Conservation (phyloP, 441 rosid genomes). For the Syzygium syzygioides region DNA sequence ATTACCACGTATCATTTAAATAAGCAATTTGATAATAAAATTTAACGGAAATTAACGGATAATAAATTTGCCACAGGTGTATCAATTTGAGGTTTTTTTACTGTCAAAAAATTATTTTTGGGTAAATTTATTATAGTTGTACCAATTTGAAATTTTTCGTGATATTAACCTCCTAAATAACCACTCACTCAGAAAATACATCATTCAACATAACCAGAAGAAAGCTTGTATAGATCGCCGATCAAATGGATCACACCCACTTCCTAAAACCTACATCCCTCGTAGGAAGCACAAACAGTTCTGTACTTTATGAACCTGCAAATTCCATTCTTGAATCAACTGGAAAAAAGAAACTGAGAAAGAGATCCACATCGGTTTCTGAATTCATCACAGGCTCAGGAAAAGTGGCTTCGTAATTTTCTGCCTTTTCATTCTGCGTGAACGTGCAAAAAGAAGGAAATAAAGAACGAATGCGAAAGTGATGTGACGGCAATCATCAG, state of each 20-base stretch:
- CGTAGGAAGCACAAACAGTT: neutral
- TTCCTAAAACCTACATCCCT: neutral
- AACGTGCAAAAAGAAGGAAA: neutral
- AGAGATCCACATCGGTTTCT: neutral
- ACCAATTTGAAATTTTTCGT: too few species aligned
- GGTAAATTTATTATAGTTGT: too few species aligned
- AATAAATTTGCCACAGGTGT: too few species aligned
- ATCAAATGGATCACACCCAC: neutral
- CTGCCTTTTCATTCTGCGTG: fast-evolving
- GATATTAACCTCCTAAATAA: neutral
- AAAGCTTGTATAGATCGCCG: neutral
- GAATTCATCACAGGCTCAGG: neutral
- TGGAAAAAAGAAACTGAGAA: neutral
- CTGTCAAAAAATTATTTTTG: too few species aligned
- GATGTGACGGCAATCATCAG: neutral
- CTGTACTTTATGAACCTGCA: neutral
- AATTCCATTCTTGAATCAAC: neutral
- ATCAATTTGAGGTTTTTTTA: too few species aligned
- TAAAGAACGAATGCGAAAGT: neutral
- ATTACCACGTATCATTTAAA: too few species aligned
- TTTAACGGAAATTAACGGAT: too few species aligned
- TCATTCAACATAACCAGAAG: neutral
- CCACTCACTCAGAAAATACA: neutral
- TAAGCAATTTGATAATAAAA: too few species aligned
- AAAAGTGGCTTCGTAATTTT: neutral